phyloP scores from a whole-genome alignment of 805 yeast genomes.

The Metschnikowia aberdeeniae region DNA sequence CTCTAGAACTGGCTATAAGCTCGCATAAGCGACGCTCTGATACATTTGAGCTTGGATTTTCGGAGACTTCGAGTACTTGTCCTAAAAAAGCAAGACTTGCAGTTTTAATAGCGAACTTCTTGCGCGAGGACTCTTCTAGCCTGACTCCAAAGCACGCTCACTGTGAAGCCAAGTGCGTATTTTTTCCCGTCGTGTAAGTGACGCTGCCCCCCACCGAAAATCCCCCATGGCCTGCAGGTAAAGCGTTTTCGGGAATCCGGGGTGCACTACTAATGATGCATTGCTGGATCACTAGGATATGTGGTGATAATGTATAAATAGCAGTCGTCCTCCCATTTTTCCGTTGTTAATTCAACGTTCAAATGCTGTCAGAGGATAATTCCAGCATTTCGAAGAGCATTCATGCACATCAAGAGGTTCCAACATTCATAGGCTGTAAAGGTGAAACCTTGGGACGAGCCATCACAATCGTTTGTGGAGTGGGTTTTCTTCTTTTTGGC shows the following conservation, averaged over 20 bases:
- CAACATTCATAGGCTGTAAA: constrained; percentile 11
- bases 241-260: neutral
- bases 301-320: neutral
- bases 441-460: constrained; percentile 10
- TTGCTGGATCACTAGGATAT: neutral
- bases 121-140: too few species aligned
- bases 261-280: constrained; percentile 1
- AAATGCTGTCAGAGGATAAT: constrained; percentile 3
- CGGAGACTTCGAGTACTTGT: too few species aligned
- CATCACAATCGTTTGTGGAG: constrained; percentile 16
- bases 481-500: constrained; percentile 35
- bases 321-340: neutral
- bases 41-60: too few species aligned
- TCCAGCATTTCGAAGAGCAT: constrained; percentile 1
- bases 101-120: too few species aligned
- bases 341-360: neutral
- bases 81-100: too few species aligned
- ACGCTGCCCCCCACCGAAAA: neutral
- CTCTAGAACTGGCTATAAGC: neutral
- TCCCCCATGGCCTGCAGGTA: neutral
- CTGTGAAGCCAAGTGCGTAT: neutral
- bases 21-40: too few species aligned
- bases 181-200: neutral
- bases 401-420: constrained; percentile 4
- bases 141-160: too few species aligned